phyloP scores from a whole-genome alignment of 2,329 filamentous ascomycete species.

The Corinectria fuckeliana region DNA sequence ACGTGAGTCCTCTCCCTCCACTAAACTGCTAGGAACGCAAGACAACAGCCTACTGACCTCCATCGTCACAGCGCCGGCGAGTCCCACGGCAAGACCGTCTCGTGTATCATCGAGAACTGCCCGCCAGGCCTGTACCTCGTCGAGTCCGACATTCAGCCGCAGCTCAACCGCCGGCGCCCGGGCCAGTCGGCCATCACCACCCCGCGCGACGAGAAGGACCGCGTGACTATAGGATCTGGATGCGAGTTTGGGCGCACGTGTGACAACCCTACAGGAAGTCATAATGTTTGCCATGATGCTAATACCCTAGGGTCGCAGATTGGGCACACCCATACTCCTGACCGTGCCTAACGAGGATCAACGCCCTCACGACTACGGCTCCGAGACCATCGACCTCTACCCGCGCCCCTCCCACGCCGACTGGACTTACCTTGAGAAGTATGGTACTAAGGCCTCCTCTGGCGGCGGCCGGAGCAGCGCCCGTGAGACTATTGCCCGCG shows the following conservation, averaged over 20 bases:
- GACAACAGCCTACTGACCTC: slow-evolving; percentile 15
- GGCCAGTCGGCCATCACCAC: slow-evolving; percentile 53
- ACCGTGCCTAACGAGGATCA: slow-evolving; percentile 90
- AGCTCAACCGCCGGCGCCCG: slow-evolving; percentile 9
- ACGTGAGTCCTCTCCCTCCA: slow-evolving; percentile 62
- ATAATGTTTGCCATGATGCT: slow-evolving; percentile 29
- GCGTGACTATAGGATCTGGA: slow-evolving; percentile 88
- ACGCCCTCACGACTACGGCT: slow-evolving; percentile 87
- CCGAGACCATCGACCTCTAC: slow-evolving; percentile 86
- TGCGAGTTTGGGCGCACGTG: slow-evolving; percentile 84
- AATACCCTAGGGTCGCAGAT: slow-evolving; percentile 23
- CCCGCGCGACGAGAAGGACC: slow-evolving; percentile 88
- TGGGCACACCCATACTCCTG: slow-evolving; percentile 89
- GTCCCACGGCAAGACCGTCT: slow-evolving; percentile 3
- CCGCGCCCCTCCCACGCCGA: slow-evolving; percentile 92
- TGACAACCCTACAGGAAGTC: slow-evolving; percentile 27
- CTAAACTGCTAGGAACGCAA: slow-evolving; percentile 16
- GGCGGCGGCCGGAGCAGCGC: slow-evolving; percentile 89
- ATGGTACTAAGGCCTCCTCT: slow-evolving; percentile 87
- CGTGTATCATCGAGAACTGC: slow-evolving; percentile 57
- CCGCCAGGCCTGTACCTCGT: slow-evolving; percentile 59
- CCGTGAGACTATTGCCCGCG: slow-evolving; percentile 89
- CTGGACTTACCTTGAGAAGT: slow-evolving; percentile 96
- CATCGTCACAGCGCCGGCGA: slow-evolving; percentile 15
- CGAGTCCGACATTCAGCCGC: slow-evolving; percentile 6